phyloP scores from a whole-genome alignment of 2,329 filamentous ascomycete species.

The Cryphonectria naterciae region DNA sequence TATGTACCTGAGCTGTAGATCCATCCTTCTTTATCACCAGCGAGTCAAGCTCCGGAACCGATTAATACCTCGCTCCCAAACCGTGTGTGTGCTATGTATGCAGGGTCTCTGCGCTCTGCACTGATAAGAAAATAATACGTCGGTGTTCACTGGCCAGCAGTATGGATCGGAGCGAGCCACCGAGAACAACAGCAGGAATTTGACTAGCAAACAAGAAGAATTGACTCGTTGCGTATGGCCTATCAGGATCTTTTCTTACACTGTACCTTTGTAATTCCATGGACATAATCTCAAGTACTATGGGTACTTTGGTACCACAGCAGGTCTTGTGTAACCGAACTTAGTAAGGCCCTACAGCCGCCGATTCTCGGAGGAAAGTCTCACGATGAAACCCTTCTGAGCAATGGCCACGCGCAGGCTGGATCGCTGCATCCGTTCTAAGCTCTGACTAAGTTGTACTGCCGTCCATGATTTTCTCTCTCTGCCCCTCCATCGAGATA shows the following conservation, averaged over 20 bases:
- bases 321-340: neutral
- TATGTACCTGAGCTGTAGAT: neutral
- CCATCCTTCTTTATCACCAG: neutral
- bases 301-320: too few relatives aligned
- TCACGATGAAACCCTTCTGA: neutral
- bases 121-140: conserved; percentile 8
- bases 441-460: neutral
- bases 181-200: neutral
- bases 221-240: neutral
- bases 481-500: neutral
- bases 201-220: neutral
- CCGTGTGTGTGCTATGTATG: neutral
- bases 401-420: neutral
- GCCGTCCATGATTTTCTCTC: neutral
- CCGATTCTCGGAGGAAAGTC: conserved; percentile 1
- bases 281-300: neutral
- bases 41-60: neutral
- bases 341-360: neutral
- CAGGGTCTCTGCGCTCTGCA: conserved; percentile 6
- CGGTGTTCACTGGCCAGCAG: neutral
- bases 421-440: neutral
- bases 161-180: neutral
- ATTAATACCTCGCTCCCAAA: neutral
- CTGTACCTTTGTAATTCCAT: neutral
- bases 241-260: neutral